phyloP scores from a whole-genome alignment of 257 asterid genomes.

The Verbena officinalis region DNA sequence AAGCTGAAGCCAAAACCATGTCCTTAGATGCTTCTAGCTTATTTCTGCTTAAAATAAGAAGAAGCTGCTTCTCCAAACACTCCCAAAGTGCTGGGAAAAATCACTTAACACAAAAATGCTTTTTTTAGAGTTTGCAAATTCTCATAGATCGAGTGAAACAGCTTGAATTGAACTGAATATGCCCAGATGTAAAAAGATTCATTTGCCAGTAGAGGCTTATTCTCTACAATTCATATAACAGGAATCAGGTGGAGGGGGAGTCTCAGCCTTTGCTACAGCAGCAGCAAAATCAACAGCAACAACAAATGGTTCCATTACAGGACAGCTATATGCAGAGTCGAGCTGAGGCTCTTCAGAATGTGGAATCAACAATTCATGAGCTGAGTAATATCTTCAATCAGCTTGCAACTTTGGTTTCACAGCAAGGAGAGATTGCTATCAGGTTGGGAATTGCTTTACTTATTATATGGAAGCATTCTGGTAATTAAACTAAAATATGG shows the following conservation, averaged over 20 bases:
- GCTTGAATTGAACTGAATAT: conserved; percentile 11
- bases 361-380: conserved; percentile 92
- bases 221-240: conserved; percentile 34
- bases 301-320: conserved; percentile 79
- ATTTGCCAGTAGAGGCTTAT: conserved; percentile 21
- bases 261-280: conserved; percentile 81
- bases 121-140: no score
- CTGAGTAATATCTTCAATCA: conserved; percentile 85
- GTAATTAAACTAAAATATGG: neutral
- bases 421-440: conserved; percentile 96
- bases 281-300: conserved; percentile 83
- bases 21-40: no score
- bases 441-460: conserved; percentile 47
- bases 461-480: neutral
- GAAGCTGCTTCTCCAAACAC: no score
- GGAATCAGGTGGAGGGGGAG: conserved; percentile 75
- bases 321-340: conserved; percentile 97
- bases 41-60: no score
- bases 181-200: neutral
- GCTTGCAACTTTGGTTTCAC: conserved; percentile 89
- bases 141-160: neutral
- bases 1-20: no score
- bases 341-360: conserved; percentile 94
- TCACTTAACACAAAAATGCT: no score
- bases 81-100: no score